These are phyloP conservation scores for Aspergillus uvarum DNA, from an alignment of 2,329 filamentous ascomycete genomes.

Conservation along the genomic window DNA sequence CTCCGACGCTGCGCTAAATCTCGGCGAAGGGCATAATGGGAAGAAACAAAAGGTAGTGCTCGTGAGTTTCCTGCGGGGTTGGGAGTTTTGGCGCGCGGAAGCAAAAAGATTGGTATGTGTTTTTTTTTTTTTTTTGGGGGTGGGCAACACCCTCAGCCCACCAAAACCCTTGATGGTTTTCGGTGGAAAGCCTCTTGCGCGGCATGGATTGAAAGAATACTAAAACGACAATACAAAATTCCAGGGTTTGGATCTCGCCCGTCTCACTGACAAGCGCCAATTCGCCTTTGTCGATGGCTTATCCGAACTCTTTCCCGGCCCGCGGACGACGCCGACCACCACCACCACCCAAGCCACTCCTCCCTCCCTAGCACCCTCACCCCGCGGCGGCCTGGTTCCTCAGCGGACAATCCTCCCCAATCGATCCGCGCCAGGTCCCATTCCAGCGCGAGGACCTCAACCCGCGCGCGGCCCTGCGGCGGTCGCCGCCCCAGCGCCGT, in stretches of 20 bases:
- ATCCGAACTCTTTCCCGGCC: conserved; percentile 53
- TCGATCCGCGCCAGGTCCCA: conserved; percentile 26
- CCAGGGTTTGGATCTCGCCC: conserved; percentile 70
- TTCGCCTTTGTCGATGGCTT: conserved; percentile 78
- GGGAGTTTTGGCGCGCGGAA: conserved; percentile 74
- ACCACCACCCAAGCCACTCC: conserved; percentile 15
- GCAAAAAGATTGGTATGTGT: conserved; percentile 62
- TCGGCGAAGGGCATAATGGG: conserved; percentile 29
- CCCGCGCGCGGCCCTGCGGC: conserved; percentile 10
- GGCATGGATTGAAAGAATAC: not conserved
- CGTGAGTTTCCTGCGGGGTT: conserved; percentile 79
- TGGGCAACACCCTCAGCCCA: no score
- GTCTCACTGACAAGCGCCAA: conserved; percentile 55
- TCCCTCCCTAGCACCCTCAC: not conserved
- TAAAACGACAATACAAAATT: not conserved
- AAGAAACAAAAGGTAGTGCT: conserved; percentile 62
- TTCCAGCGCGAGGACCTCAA: conserved; percentile 24
- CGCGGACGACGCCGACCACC: not conserved
- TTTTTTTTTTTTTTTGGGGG: not conserved
- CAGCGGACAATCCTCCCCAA: conserved; percentile 28
- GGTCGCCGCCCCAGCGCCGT: conserved; percentile 15
- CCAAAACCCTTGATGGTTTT: not conserved
- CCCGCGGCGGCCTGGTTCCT: conserved; percentile 18
- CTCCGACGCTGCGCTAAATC: conserved; percentile 20
- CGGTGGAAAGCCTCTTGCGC: not conserved